Base-by-base conservation (phyloP, 2,329 filamentous ascomycete genomes). In the Sporothrix globosa region DNA sequence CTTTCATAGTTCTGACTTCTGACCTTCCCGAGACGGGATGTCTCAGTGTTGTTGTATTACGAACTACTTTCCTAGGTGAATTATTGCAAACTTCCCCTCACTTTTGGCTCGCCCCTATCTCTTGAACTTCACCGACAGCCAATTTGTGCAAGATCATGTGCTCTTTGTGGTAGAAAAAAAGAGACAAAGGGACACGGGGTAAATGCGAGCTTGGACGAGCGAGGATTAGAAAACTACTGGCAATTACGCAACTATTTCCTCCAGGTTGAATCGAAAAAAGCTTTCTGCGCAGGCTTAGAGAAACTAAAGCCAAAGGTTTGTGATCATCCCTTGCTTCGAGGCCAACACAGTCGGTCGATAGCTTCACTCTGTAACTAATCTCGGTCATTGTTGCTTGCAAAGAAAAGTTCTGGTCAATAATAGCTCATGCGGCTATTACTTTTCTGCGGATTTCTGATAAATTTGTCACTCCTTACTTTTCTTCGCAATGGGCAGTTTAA, bases 401-500 rank as follows among this genome's bases (percentile, higher is more conserved):
- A 17, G 34, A 5, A 10, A 11, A 41, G 30, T 10, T 0, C 11
- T 46, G 30, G 24, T 46, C n/a, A 63, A 61, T 52, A 60, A 60
- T 69, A 52, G 30, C 56, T 69, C 67, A 58, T 34, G n/a, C 39
- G 14, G 14, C 39, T 46, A 46, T 27, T 63, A 63, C 21, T 7
- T 60, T 63, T 46, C 39, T 46, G 21, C 58, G 46, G n/a, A n/a
- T 46, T 46, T 44, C 27, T 56, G 48, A 41, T 68, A 41, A 41
- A 19, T 65, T 34, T 65, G 34, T 14, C 44, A 30, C 61, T 56
- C n/a, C 17, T 34, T 30, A 4, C 27, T 10, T 52, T 7, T 24
- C 10, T n/a, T 58, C 39, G 21, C 21, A 69, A 60, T 44, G 13
- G 67, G 67, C 41, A 69, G 34, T 24, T 50, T 69, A 69, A 53